Evolutionary conservation across 1,284 basidiomycete species (phyloP), one percentile per base, ranked within the genome.

Genomic region (Schizopora paradoxa): DNA sequence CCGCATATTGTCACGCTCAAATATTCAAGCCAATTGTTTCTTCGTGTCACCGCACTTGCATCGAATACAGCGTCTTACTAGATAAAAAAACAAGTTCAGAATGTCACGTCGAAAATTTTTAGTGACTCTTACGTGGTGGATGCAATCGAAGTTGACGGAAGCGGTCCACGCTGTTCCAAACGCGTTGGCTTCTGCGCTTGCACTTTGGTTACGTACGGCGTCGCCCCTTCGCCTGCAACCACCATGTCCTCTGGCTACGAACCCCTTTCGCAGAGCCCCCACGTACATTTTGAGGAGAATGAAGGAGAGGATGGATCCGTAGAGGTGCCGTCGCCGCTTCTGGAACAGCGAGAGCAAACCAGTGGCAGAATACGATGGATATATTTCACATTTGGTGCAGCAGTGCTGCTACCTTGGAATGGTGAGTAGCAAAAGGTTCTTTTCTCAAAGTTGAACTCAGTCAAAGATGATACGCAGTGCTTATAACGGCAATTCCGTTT

Each of bases 381-480:
- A 35, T 72, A 80, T 54, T 84, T 86, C 54, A 63, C 84, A n/a
- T 63, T 88, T 14, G 86, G 86, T 6, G 79, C 79, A 54, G 80
- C 83, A 11, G 73, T 82, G 2, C 70, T 90, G 6, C 64, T 90
- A 7, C 82, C 86, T 43, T 90, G 86, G 86, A 88, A 89, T 60
- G 84, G 86, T 86, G 55, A 55, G 73, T 62, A 22, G 13, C 16
- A 3, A 10, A 25, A 22, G 23, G 21, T 28, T 14, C 16, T 26
- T 38, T 35, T 41, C 42, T 6, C 41, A 54, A 22, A 14, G 18
- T 6, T 10, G 32, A 41, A 18, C 27, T 16, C n/a, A 33, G 41
- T 48, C 14, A 51, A 29, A 46, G 28, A 47, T 35, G 27, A 50
- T 21, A 47, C 26, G 29, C 37, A 13, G 48, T 89, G 86, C 76